Conservation (phyloP, 805 yeast genomes). For the Saccharomycopsis javanensis region DNA sequence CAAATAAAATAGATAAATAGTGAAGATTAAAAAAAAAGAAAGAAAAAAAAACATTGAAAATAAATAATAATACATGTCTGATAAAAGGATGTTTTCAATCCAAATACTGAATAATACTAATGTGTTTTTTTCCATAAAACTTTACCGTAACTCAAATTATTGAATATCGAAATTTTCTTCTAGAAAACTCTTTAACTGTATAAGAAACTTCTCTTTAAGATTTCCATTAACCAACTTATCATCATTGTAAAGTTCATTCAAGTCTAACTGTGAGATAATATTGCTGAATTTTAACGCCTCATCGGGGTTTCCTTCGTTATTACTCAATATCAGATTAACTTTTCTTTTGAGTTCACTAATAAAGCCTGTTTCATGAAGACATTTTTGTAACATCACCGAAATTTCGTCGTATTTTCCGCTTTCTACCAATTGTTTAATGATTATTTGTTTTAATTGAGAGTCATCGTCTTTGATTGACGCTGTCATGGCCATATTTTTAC, state of each 20-base stretch:
- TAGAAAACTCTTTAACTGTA: constrained; percentile 10
- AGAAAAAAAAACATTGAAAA: no score
- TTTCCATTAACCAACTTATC: constrained; percentile 6
- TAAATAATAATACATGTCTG: no score
- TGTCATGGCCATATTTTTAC: background rate
- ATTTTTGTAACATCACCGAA: constrained; percentile 50
- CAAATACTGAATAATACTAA: no score
- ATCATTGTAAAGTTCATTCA: constrained; percentile 14
- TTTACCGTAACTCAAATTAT: constrained; percentile 1
- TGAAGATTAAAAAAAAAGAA: no score
- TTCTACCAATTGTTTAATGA: constrained; percentile 59
- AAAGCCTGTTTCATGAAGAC: constrained; percentile 78
- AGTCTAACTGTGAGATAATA: constrained; percentile 11
- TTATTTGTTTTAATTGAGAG: constrained; percentile 37
- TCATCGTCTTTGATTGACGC: background rate
- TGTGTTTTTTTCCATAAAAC: no score
- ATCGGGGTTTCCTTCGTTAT: background rate
- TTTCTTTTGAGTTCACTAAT: constrained; percentile 54
- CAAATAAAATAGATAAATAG: no score
- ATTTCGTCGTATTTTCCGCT: constrained; percentile 78
- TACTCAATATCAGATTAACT: constrained; percentile 3
- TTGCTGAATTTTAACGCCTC: constrained; percentile 12
- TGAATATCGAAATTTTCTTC: constrained; percentile 14
- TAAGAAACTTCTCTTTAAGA: constrained; percentile 5
- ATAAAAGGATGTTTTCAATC: no score